Conservation (phyloP, 2,329 filamentous ascomycete species). For the Colletotrichum ledebouriae region DNA sequence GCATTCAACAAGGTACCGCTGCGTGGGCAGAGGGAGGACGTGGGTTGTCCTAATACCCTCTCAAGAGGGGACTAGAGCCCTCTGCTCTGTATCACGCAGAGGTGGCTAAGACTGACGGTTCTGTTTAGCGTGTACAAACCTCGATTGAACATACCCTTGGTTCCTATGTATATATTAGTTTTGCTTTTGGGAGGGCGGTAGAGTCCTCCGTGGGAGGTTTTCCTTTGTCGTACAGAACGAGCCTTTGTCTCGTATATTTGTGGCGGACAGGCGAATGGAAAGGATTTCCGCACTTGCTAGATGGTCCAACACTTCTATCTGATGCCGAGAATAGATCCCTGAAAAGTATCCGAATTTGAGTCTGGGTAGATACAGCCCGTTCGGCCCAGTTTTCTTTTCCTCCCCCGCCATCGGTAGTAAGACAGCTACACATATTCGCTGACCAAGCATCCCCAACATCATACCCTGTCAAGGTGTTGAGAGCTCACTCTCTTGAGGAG, state of each 20-base stretch:
- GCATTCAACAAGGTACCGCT: constrained; percentile 29
- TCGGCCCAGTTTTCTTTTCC: too few species aligned
- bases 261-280: constrained; percentile 9
- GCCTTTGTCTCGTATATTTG: constrained; percentile 8
- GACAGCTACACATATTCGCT: too few species aligned
- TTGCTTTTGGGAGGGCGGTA: constrained; percentile 16
- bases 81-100: constrained; percentile 4
- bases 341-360: too few species aligned
- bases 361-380: too few species aligned
- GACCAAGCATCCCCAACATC: too few species aligned
- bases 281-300: background rate
- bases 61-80: constrained; percentile 6
- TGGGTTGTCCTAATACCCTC: constrained; percentile 10
- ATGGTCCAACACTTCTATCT: background rate
- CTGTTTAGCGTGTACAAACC: constrained; percentile 30
- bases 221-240: constrained; percentile 27
- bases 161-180: constrained; percentile 38
- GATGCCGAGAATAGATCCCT: too few species aligned
- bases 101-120: constrained; percentile 12
- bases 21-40: constrained; percentile 12
- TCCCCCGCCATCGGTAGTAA: too few species aligned
- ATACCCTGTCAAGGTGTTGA: too few species aligned
- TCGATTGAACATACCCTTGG: constrained; percentile 38
- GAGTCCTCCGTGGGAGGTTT: constrained; percentile 17
- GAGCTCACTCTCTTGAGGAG: too few species aligned